Evolutionary conservation across 495 filamentous ascomycete genomes (phyloP).

Genomic region (Paragyromitra xinjiangensis): DNA sequence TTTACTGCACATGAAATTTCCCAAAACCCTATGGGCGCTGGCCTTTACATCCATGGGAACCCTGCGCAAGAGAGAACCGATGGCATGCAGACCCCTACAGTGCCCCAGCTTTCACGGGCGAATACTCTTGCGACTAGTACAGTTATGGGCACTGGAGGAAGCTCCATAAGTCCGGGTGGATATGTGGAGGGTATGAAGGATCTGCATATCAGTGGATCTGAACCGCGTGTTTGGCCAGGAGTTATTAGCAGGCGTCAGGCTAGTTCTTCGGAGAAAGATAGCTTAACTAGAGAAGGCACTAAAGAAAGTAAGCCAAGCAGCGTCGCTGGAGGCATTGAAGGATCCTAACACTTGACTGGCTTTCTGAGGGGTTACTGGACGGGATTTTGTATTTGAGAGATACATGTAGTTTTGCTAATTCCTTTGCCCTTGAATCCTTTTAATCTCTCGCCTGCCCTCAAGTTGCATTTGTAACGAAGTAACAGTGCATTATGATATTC

Average conservation of each 20-base stretch:
- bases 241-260: slow-evolving; percentile 67
- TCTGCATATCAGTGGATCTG: slow-evolving; percentile 64
- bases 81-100: slow-evolving; percentile 24
- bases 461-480: no score
- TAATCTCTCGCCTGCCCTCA: no score
- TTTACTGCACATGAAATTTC: slow-evolving; percentile 39
- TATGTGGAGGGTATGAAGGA: slow-evolving; percentile 53
- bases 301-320: slow-evolving; percentile 42
- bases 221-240: slow-evolving; percentile 77
- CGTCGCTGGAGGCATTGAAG: slow-evolving; percentile 36
- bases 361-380: not conserved
- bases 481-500: no score
- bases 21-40: slow-evolving; percentile 34
- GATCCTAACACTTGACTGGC: slow-evolving; percentile 2
- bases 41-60: slow-evolving; percentile 23
- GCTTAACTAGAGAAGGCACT: not conserved
- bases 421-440: no score
- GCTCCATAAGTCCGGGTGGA: slow-evolving; percentile 46
- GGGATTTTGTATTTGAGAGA: no score
- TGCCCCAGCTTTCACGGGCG: slow-evolving; percentile 37
- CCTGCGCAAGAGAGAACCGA: slow-evolving; percentile 30
- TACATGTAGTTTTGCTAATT: no score
- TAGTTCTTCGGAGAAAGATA: slow-evolving; percentile 58
- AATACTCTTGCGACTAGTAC: slow-evolving; percentile 43
- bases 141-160: slow-evolving; percentile 31